These are phyloP conservation scores for Chrysanthemum lavandulifolium DNA, from an alignment of 129 eudicot genomes.

Conservation along the genomic window DNA sequence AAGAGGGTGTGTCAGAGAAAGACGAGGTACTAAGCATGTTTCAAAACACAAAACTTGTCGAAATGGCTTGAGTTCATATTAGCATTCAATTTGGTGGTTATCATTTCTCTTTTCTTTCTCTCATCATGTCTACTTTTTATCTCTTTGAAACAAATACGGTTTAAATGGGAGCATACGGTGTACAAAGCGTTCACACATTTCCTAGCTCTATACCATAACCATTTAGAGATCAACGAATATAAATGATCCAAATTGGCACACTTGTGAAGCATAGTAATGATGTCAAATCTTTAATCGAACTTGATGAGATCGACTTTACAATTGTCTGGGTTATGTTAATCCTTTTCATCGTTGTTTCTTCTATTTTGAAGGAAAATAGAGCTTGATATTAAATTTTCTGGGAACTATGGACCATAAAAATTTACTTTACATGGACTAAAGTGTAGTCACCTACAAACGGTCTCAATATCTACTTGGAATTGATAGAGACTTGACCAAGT, in stretches of 20 bases:
- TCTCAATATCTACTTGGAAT: slow-evolving; percentile 9
- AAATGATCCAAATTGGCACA: no score
- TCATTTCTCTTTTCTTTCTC: not conserved
- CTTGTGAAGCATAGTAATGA: no score
- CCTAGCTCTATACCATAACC: no score
- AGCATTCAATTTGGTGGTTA: not conserved
- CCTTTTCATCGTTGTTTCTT: no score
- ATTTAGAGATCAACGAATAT: no score
- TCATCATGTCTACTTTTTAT: not conserved
- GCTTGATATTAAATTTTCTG: slow-evolving; percentile 6
- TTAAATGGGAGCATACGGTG: no score
- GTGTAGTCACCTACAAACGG: slow-evolving; percentile 11
- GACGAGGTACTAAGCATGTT: slow-evolving; percentile 11
- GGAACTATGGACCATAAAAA: slow-evolving; percentile 3
- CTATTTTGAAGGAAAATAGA: not conserved
- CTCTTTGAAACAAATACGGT: no score
- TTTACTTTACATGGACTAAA: slow-evolving; percentile 18
- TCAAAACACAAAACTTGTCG: slow-evolving; percentile 3
- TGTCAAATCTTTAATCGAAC: no score
- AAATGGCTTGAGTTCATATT: not conserved
- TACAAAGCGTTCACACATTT: no score
- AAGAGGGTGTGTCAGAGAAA: slow-evolving; percentile 19
- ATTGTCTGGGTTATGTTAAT: not conserved
- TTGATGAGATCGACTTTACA: no score
- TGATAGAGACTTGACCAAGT: slow-evolving; percentile 21